These are phyloP conservation scores for Cladosporium sp. DNA, from an alignment of 2,329 filamentous ascomycete species.

Conservation along the genomic window DNA sequence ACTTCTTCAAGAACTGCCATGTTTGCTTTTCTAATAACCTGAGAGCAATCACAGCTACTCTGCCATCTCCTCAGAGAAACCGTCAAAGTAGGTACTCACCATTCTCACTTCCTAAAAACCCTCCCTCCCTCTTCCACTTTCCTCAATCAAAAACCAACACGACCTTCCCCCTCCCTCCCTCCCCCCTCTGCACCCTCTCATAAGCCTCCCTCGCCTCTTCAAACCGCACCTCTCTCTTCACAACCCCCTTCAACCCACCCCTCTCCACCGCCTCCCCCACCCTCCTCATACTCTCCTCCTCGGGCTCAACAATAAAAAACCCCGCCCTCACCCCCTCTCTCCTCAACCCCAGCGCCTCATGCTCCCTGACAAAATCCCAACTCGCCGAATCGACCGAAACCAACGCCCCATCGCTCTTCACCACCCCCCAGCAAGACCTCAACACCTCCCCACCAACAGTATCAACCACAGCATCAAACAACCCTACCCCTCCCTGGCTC, in stretches of 20 bases:
- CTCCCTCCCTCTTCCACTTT: neutral
- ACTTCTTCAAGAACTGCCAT: no score
- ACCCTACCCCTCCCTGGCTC: constrained; percentile 17
- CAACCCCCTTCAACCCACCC: neutral
- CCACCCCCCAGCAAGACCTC: neutral
- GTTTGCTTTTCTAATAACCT: no score
- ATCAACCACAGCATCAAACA: constrained; percentile 12
- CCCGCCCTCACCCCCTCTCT: neutral
- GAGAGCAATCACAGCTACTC: no score
- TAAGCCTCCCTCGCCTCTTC: constrained; percentile 1
- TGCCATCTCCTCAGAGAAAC: no score
- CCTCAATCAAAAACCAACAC: neutral
- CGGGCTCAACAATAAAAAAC: constrained; percentile 9
- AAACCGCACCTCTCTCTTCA: constrained; percentile 2
- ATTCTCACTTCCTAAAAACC: no score
- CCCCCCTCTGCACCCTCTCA: constrained; percentile 1
- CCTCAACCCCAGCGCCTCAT: neutral
- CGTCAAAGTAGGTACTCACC: no score
- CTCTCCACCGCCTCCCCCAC: constrained; percentile 3
- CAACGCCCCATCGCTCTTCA: neutral
- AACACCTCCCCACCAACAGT: constrained; percentile 12
- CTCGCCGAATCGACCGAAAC: constrained; percentile 11
- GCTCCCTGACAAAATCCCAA: constrained; percentile 27
- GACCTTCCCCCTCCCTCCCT: neutral
- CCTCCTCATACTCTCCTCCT: neutral